Evolutionary conservation across 495 filamentous ascomycete genomes (phyloP), one percentile per base, ranked within the genome.

Genomic region (Aspergillus bertholletiae): DNA sequence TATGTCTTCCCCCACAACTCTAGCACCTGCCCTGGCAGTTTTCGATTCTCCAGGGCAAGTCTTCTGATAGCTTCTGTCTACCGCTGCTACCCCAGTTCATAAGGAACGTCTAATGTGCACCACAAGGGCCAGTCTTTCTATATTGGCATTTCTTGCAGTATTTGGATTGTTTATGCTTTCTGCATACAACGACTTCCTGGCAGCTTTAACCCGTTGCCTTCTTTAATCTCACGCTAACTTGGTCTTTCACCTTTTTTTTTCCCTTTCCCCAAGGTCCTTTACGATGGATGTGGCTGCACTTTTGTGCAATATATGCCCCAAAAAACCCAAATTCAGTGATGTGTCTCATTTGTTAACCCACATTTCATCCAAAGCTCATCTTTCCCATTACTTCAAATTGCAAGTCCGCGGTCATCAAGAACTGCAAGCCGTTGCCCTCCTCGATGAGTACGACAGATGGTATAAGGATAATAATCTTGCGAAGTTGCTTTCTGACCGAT

Each of bases 261-360:
- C 46, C 34, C 44, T 52, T 43, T 34, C 24, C 55, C 56, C 37
- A 34, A 49, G 32, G 8, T 58, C 30, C 22, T 53, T 30, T 59
- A 70, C 59, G 49, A 81, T 82, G 79, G 69, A 72, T 59, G 57
- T 62, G 22, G 80, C 90, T 57, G 80, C 84, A 40, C 81, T 96
- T 24, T 71, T 79, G 58, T 96, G 92, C 80, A 86, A 74, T 53
- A 83, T 93, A 59, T 96, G 92, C 68, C 84, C 85, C 6, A 88
- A 87, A 58, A 81, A 79, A 50, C 88, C 89, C 11, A 74, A 65
- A 35, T 97, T 96, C 71, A 94, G 90, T 48, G 92, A 97, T 64
- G 71, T 89, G 28, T 95, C 91, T 15, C 92, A 96, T 62, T 76
- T 96, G 22, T 78, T 97, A 53, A 97, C 92, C 28, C 92, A 97